phyloP scores from a whole-genome alignment of 176 grass and related monocot genomes.

The Triticum urartu region DNA sequence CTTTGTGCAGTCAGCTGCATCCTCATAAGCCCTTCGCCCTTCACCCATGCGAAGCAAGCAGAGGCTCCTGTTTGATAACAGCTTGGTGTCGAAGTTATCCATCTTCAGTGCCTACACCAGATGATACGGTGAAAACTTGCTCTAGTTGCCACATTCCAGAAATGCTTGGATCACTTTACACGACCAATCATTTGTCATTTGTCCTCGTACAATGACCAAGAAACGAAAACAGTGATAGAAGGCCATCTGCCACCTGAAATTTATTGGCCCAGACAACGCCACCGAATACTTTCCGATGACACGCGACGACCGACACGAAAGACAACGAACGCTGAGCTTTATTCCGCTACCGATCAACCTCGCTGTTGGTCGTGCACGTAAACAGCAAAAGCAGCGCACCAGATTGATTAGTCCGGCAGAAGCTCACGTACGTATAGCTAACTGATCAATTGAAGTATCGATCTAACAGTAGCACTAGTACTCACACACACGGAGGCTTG shows the following conservation, averaged over 20 bases:
- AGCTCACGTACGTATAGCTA: no score
- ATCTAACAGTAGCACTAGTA: no score
- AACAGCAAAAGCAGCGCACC: no score
- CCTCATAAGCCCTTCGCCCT: slow-evolving; percentile 25
- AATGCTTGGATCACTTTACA: not conserved
- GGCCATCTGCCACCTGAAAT: not conserved
- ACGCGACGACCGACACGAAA: no score
- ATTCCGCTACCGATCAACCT: no score
- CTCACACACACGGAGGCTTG: no score
- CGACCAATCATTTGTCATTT: not conserved
- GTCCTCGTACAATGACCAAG: not conserved
- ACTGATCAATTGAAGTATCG: no score
- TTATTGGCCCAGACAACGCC: not conserved
- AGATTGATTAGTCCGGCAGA: no score
- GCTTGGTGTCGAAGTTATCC: slow-evolving; percentile 19
- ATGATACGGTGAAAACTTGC: not conserved
- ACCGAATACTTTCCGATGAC: no score
- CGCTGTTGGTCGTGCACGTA: no score
- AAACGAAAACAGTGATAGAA: not conserved
- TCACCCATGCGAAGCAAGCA: slow-evolving; percentile 50
- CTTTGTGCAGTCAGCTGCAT: slow-evolving; percentile 19
- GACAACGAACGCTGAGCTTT: no score
- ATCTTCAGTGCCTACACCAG: slow-evolving; percentile 30
- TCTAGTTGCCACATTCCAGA: not conserved
- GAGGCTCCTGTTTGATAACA: slow-evolving; percentile 50